Evolutionary conservation across 202 grass and related monocot species (phyloP), one percentile per base, ranked within the genome.

Genomic region (Schoenoplectus tabernaemontani): DNA sequence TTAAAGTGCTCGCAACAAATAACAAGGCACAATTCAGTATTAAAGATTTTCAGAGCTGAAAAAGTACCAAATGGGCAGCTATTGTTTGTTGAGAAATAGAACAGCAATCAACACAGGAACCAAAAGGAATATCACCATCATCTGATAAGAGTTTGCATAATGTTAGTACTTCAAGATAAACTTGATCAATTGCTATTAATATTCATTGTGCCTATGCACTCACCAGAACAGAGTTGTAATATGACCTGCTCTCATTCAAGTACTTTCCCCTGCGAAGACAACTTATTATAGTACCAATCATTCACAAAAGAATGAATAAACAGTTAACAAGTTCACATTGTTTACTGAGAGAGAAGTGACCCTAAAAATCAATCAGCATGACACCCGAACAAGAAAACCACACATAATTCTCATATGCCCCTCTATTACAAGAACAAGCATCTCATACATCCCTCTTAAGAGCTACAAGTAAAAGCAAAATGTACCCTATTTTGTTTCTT

Each of bases 141-240:
- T 39, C 37, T 39, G 37, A 39, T 39, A 51, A 51, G 15, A 51
- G 48, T 51, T 51, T 51, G 48, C 48, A 39, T 39, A 1, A 39
- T 39, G 37, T 39, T 39, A 39, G 37, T 39, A 39, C 6, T 1
- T 39, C 6, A 39, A 39, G 37, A 39, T 39, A 39, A 39, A 39
- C 37, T 39, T 19, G 5, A 76, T 38, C 2, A 16, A 81, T n/a
- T 19, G 19, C 12, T 47, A 57, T 59, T 24, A 75, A 37, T 74
- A 26, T 38, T 57, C n/a, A 7, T 36, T 77, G 48, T 46, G 57
- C 44, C 2, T 19, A 82, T 57, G 69, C 60, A 84, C 89, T 98
- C 70, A 98, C 95, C 91, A 94, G 16, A 77, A 89, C 48, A 19
- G 85, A 63, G 79, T 37, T 92, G n/a, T 85, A 91, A 37, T 59